Evolutionary conservation across 192 early-diverging fungal species (phyloP).

Genomic region (Backusella sp.): DNA sequence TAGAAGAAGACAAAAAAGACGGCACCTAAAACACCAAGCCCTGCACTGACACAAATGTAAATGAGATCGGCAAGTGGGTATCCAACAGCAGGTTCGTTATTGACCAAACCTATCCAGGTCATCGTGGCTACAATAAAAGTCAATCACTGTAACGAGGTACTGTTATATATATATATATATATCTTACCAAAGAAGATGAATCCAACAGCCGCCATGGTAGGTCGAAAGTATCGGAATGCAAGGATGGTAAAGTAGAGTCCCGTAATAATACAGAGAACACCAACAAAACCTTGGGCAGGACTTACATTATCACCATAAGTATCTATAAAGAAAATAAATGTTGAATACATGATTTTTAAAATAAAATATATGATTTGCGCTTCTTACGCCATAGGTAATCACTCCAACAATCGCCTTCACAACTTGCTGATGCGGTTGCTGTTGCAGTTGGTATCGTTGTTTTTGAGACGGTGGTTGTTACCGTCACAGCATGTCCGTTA

Average conservation of each 20-base stretch:
- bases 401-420: constrained; percentile 27
- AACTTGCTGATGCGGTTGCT: constrained; percentile 3
- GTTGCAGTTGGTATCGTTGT: constrained; percentile 11
- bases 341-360: neutral
- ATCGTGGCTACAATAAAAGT: constrained; percentile 16
- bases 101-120: constrained; percentile 38
- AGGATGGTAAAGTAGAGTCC: constrained; percentile 48
- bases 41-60: constrained; percentile 33
- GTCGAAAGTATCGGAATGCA: constrained; percentile 49
- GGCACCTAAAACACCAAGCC: constrained; percentile 34
- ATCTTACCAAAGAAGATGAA: constrained; percentile 49
- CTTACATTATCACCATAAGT: constrained; percentile 37
- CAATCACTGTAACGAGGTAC: neutral
- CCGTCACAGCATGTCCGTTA: constrained; percentile 26
- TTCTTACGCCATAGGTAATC: constrained; percentile 35
- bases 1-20: constrained; percentile 39
- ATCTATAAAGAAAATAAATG: constrained; percentile 14
- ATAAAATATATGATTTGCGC: neutral
- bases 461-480: constrained; percentile 21
- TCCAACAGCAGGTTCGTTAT: constrained; percentile 35
- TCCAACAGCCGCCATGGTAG: constrained; percentile 44
- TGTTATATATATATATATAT: neutral
- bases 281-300: constrained; percentile 38
- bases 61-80: constrained; percentile 23
- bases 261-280: constrained; percentile 42